Evolutionary conservation across 345 rosid species (phyloP).

Genomic region (Ceriops zippeliana): DNA sequence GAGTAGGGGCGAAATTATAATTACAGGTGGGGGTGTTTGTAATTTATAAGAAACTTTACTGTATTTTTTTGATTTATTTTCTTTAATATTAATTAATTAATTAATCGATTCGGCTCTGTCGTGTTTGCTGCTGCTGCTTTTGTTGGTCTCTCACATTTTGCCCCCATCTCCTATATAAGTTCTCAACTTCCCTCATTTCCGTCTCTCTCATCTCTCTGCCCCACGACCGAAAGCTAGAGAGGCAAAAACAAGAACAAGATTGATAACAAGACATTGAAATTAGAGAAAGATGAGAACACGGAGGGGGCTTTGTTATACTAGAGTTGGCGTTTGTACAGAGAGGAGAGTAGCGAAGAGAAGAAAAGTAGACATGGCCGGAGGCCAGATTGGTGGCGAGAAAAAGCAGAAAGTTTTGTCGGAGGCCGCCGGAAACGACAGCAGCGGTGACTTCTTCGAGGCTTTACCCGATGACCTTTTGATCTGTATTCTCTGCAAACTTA

Average conservation of each 20-base stretch:
- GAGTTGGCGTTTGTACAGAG: conserved; percentile 20
- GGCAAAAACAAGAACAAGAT: neutral
- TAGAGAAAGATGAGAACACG: conserved; percentile 47
- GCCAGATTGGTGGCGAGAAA: conserved; percentile 28
- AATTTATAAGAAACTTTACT: too few species aligned
- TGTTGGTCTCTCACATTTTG: too few species aligned
- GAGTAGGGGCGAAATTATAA: conserved; percentile 19
- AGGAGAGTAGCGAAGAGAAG: conserved; percentile 8
- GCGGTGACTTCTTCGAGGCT: conserved; percentile 47
- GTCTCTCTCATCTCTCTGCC: conserved; percentile 14
- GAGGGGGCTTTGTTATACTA: conserved; percentile 47
- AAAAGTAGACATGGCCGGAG: conserved; percentile 21
- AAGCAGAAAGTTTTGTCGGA: conserved; percentile 35
- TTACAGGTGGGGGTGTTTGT: neutral
- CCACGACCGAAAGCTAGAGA: conserved; percentile 18
- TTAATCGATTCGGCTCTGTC: conserved; percentile 26
- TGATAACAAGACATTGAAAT: neutral
- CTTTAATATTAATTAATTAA: neutral
- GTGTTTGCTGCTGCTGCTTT: conserved; percentile 13
- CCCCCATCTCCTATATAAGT: conserved; percentile 17
- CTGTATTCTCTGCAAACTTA: conserved; percentile 56
- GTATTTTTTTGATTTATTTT: neutral
- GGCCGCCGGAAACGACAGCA: neutral
- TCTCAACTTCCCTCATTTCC: conserved; percentile 27
- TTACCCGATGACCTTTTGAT: conserved; percentile 82